phyloP scores from a whole-genome alignment of 495 filamentous ascomycete genomes.

The Glutinoglossum americanum region DNA sequence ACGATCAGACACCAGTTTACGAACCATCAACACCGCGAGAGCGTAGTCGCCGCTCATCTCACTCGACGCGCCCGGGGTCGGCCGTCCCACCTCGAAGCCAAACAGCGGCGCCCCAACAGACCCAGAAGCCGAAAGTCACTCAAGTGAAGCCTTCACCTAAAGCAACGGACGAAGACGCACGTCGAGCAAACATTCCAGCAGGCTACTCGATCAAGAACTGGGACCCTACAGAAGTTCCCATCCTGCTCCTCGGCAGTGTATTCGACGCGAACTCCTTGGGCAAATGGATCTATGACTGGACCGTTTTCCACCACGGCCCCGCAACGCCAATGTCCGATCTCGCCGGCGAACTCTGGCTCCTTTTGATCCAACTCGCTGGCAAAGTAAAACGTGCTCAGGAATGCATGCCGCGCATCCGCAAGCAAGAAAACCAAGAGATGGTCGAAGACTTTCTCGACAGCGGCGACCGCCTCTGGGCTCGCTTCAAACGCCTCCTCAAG shows the following conservation, averaged over 20 bases:
- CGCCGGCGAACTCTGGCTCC: conserved; percentile 85
- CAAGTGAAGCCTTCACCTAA: conserved; percentile 23
- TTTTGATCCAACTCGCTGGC: conserved; percentile 85
- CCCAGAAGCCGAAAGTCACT: background rate
- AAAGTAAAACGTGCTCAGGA: conserved; percentile 88
- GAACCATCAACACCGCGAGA: background rate
- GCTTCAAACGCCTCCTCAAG: conserved; percentile 73
- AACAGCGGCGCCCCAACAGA: background rate
- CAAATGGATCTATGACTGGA: conserved; percentile 99
- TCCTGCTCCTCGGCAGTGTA: conserved; percentile 82
- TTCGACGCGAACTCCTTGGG: conserved; percentile 95
- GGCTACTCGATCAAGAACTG: conserved; percentile 98
- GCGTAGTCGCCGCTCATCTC: background rate
- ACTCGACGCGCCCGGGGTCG: background rate
- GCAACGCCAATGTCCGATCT: conserved; percentile 76
- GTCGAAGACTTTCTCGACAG: conserved; percentile 83
- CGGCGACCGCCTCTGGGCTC: conserved; percentile 69
- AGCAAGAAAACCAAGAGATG: conserved; percentile 48
- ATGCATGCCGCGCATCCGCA: conserved; percentile 42
- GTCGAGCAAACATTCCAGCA: conserved; percentile 57
- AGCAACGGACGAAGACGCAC: conserved; percentile 73
- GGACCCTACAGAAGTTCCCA: conserved; percentile 85
- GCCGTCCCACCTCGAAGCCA: background rate
- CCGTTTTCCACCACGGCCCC: conserved; percentile 74
- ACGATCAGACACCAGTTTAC: background rate